Base-by-base conservation (phyloP, 2,329 filamentous ascomycete genomes). In the Sporothrix mexicana region DNA sequence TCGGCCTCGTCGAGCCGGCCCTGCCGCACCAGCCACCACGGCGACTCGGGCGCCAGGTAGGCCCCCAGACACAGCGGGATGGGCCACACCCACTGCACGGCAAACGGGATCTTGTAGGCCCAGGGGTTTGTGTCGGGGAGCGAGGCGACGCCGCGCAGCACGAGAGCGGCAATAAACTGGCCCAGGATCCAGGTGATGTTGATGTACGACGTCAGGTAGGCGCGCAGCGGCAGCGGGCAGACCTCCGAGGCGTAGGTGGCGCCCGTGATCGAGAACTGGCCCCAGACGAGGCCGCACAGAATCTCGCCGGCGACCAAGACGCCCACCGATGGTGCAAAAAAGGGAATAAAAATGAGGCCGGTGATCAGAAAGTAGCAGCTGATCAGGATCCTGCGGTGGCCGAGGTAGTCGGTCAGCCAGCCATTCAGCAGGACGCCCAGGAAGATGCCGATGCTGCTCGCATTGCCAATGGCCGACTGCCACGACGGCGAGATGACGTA, bases 171-270 rank as follows among this genome's bases (percentile, higher is more conserved):
- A 4, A 90, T 80, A 7, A 90, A 82, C 76, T 90, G 88, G 0
- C 88, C 88, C 36, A 88, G 87, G 59, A 89, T 88, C 80, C 89
- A 90, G 76, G 87, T 89, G 51, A 90, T 80, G 76, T 90, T 90
- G 73, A 89, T 86, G 73, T 86, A 90, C 53, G 85, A 86, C 0
- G 88, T 90, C n/a, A 90, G 79, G 61, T 87, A 83, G 23, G 86
- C 87, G 30, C 89, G 84, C 49, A 91, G 83, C 0, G 85, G 84
- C 23, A 88, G 81, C 1, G 88, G 88, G 47, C 87, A 88, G 10
- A 90, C 86, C 78, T 91, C 88, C 0, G 86, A 86, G 10, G 87
- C 87, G 76, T 90, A 90, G 0, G 88, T 85, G 0, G 88, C 85
- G 0, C 85, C 85, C 72, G 86, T 86, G 25, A 88, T 86, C 4